A percentile compares a stretch with the other conserved stretches of the same genome.
These are phyloP conservation scores for Talaromyces borbonicus DNA, from an alignment of 495 filamentous ascomycete genomes.

Conservation along the genomic window DNA sequence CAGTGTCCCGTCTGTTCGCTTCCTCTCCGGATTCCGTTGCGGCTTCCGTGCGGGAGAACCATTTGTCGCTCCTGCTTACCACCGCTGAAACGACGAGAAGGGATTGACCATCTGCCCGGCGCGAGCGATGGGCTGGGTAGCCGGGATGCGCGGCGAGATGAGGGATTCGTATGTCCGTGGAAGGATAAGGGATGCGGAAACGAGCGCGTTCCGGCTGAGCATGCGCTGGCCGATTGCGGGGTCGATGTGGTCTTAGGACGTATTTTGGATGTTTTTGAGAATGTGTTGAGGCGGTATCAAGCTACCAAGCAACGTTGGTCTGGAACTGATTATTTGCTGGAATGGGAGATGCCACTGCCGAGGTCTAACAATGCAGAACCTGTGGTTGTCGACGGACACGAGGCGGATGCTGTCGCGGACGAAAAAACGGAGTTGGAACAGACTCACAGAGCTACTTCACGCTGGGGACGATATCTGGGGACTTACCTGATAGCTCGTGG, in stretches of 20 bases:
- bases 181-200: slow-evolving; percentile 36
- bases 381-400: slow-evolving; percentile 22
- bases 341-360: slow-evolving; percentile 9
- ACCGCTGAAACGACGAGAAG: slow-evolving; percentile 43
- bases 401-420: slow-evolving; percentile 8
- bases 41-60: slow-evolving; percentile 74
- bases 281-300: slow-evolving; percentile 27
- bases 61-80: slow-evolving; percentile 72
- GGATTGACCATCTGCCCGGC: slow-evolving; percentile 65
- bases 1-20: slow-evolving; percentile 68
- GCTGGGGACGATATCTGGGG: slow-evolving; percentile 15
- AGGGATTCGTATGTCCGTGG: slow-evolving; percentile 67
- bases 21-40: slow-evolving; percentile 57
- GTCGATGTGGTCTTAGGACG: slow-evolving; percentile 67
- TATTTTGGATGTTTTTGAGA: slow-evolving; percentile 44
- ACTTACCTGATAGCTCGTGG: slow-evolving; percentile 21
- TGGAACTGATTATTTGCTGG: slow-evolving; percentile 20
- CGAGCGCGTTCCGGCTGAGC: slow-evolving; percentile 35
- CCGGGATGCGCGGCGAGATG: slow-evolving; percentile 40
- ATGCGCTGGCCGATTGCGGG: slow-evolving; percentile 66
- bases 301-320: slow-evolving; percentile 13
- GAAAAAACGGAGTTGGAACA: neutral
- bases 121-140: neutral
- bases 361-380: neutral
- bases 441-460: slow-evolving; percentile 7